These are phyloP conservation scores for Pulveroboletus sp. DNA, from an alignment of 768 basidiomycete genomes.

Conservation along the genomic window DNA sequence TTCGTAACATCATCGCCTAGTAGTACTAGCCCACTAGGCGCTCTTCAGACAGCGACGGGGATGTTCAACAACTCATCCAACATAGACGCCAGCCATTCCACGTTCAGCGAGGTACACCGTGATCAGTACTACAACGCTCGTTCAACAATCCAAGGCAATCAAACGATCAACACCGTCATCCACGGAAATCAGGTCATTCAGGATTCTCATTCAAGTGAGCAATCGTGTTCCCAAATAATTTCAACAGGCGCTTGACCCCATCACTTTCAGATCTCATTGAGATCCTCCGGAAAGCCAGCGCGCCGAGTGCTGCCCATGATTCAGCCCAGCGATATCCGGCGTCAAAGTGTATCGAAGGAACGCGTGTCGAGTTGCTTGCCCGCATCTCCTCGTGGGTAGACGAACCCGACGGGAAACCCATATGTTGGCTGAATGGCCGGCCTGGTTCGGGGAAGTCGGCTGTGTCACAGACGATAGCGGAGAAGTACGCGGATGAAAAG, in stretches of 20 bases:
- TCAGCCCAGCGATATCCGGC: constrained; percentile 20
- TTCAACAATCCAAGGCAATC: constrained; percentile 15
- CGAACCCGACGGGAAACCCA: neutral
- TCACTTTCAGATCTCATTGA: constrained; percentile 11
- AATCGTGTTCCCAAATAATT: too few species aligned
- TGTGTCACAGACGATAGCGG: constrained; percentile 29
- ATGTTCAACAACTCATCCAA: constrained; percentile 19
- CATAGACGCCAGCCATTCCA: constrained; percentile 11
- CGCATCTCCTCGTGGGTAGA: constrained; percentile 16
- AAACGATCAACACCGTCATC: constrained; percentile 14
- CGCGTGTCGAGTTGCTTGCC: constrained; percentile 17
- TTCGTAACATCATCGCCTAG: too few species aligned
- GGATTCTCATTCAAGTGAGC: constrained; percentile 7
- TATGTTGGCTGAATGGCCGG: constrained; percentile 25
- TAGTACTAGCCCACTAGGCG: too few species aligned
- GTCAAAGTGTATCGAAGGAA: constrained; percentile 22
- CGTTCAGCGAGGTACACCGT: constrained; percentile 16
- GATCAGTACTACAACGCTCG: constrained; percentile 11
- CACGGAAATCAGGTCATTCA: constrained; percentile 20
- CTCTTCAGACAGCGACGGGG: neutral
- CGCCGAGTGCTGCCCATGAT: constrained; percentile 18
- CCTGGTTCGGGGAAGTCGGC: constrained; percentile 25
- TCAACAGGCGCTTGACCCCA: neutral
- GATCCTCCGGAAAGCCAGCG: constrained; percentile 13
- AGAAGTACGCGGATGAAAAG: constrained; percentile 13